Conservation (phyloP, 306 rosid genomes). For the Quercus variabilis region DNA sequence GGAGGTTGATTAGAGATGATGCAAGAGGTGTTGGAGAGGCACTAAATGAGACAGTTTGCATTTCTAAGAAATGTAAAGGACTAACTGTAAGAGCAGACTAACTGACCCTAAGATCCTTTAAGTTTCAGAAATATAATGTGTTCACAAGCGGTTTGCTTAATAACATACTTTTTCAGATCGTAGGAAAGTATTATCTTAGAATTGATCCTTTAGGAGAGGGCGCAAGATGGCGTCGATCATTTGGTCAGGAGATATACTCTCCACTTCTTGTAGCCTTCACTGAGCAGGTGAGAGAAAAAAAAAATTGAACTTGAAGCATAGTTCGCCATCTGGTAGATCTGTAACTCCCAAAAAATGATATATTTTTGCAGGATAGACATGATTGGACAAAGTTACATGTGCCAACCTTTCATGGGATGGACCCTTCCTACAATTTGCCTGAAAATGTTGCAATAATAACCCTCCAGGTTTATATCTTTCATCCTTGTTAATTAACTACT, state of each 20-base stretch:
- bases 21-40: constrained; percentile 82
- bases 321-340: not conserved
- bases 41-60: constrained; percentile 77
- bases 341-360: not conserved
- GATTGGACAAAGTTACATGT: constrained; percentile 52
- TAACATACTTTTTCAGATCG: constrained; percentile 41
- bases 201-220: constrained; percentile 79
- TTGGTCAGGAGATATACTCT: constrained; percentile 85
- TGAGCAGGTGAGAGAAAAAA: constrained; percentile 39
- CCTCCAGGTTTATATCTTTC: constrained; percentile 51
- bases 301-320: not conserved
- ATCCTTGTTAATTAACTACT: not conserved
- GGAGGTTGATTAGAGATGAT: constrained; percentile 82
- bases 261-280: constrained; percentile 84
- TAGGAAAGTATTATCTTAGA: constrained; percentile 74
- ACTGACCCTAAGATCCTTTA: not conserved
- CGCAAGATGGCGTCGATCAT: constrained; percentile 85
- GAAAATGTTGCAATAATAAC: constrained; percentile 69
- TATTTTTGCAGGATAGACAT: constrained; percentile 43
- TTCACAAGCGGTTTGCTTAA: constrained; percentile 1
- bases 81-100: constrained; percentile 53
- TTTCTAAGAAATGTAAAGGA: constrained; percentile 56
- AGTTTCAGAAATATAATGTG: constrained; percentile 5
- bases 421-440: constrained; percentile 55
- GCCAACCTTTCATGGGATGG: constrained; percentile 52